Conservation (phyloP, 163 green algal species). For the Smithsoniella earleae region DNA sequence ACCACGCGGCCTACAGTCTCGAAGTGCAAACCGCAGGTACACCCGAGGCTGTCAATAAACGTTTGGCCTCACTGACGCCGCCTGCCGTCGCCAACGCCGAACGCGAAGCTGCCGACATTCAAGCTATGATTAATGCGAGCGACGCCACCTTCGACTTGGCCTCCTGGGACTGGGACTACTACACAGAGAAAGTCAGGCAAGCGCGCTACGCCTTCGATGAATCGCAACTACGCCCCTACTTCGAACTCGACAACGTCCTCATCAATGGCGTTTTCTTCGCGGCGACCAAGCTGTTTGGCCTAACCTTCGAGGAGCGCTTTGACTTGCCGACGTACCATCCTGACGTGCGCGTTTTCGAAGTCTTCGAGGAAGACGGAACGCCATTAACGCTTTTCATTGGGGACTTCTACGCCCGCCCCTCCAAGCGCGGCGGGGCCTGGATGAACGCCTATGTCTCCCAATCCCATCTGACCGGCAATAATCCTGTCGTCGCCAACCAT, state of each 20-base stretch:
- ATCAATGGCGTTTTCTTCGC: conserved; percentile 29
- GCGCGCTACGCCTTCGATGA: conserved; percentile 31
- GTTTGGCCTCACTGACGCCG: conserved; percentile 29
- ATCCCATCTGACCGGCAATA: conserved; percentile 9
- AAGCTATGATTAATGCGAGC: conserved; percentile 25
- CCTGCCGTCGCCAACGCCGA: conserved; percentile 23
- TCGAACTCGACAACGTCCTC: conserved; percentile 29
- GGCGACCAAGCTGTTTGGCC: conserved; percentile 30
- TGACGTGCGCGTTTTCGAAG: conserved; percentile 32
- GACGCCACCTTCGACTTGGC: conserved; percentile 23
- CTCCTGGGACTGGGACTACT: conserved; percentile 33
- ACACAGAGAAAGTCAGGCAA: conserved; percentile 33
- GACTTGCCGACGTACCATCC: conserved; percentile 30
- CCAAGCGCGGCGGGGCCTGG: conserved; percentile 33
- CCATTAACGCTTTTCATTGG: conserved; percentile 30
- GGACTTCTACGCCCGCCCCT: conserved; percentile 31
- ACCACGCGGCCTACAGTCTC: too few species aligned
- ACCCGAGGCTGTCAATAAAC: conserved; percentile 22
- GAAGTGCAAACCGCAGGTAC: too few species aligned
- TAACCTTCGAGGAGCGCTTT: conserved; percentile 29
- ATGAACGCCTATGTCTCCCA: conserved; percentile 26
- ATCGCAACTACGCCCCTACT: conserved; percentile 30
- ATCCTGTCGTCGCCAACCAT: conserved; percentile 32
- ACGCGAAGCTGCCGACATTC: conserved; percentile 28
- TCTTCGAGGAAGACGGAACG: conserved; percentile 15